Percentiles rank a stretch among this genome's conserved stretches.
phyloP scores from a whole-genome alignment of 257 asterid genomes.

The Solanum peruvianum region DNA sequence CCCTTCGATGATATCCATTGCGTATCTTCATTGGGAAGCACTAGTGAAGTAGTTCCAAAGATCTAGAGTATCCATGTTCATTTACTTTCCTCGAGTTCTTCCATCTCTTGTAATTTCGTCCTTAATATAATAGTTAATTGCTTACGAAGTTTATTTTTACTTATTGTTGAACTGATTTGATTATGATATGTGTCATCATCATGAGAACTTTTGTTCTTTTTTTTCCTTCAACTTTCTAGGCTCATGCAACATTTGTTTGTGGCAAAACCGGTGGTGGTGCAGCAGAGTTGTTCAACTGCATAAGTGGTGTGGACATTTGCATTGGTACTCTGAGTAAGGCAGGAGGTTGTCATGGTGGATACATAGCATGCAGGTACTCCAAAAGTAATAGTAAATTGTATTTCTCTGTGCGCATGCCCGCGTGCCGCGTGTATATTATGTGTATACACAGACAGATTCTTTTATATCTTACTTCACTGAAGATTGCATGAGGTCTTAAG shows the following conservation, averaged over 20 bases:
- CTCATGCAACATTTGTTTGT: conserved; percentile 93
- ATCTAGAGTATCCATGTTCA: background rate
- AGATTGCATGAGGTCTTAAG: background rate
- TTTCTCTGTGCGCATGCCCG: background rate
- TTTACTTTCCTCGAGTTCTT: background rate
- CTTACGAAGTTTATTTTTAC: background rate
- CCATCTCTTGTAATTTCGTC: background rate
- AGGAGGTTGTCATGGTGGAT: conserved; percentile 98
- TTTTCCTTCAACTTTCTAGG: conserved; percentile 27
- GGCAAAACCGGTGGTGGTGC: conserved; percentile 93
- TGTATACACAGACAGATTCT: background rate
- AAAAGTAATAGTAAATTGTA: background rate
- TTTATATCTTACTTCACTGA: background rate
- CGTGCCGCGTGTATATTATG: background rate
- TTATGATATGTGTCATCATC: background rate
- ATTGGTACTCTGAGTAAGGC: conserved; percentile 96
- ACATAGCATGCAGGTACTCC: conserved; percentile 85
- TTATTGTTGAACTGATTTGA: background rate
- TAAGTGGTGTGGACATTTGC: conserved; percentile 70
- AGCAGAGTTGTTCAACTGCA: conserved; percentile 79
- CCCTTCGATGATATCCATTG: background rate
- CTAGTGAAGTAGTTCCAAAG: background rate
- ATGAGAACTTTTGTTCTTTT: background rate
- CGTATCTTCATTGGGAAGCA: background rate
- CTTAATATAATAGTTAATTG: background rate